phyloP scores from a whole-genome alignment of 768 basidiomycete species.

The Rhizopogon vinicolor region DNA sequence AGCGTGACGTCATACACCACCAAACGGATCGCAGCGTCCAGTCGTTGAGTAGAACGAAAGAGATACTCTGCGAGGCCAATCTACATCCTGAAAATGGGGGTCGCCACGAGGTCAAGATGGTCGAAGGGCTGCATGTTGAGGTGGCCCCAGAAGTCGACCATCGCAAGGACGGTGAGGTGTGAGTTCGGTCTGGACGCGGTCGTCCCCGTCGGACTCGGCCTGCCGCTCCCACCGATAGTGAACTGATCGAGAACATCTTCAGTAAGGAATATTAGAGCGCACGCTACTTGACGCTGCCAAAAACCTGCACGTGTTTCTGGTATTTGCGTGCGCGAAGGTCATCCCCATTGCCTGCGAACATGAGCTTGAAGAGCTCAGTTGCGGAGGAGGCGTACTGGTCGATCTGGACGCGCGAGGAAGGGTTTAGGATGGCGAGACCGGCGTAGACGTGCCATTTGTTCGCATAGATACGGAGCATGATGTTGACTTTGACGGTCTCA shows the following conservation, averaged over 20 bases:
- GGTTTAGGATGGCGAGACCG: constrained; percentile 96
- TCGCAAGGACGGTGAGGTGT: constrained; percentile 90
- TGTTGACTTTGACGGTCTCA: constrained; percentile 95
- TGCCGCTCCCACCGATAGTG: constrained; percentile 53
- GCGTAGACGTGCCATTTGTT: constrained; percentile 99
- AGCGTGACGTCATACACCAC: constrained; percentile 75
- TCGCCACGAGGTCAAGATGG: constrained; percentile 32
- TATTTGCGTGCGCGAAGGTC: constrained; percentile 69
- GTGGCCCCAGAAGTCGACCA: constrained; percentile 97
- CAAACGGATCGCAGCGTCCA: constrained; percentile 69
- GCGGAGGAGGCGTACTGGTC: constrained; percentile 84
- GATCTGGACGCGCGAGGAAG: constrained; percentile 82
- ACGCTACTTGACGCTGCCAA: constrained; percentile 40
- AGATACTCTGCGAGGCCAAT: no score
- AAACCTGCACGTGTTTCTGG: constrained; percentile 71
- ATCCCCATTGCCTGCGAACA: constrained; percentile 57
- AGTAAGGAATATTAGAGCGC: constrained; percentile 72
- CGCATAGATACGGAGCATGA: constrained; percentile 91
- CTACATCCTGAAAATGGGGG: no score
- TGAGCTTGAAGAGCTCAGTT: constrained; percentile 92
- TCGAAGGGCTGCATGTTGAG: constrained; percentile 84
- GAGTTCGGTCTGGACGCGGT: constrained; percentile 56
- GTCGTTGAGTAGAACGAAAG: constrained; percentile 1
- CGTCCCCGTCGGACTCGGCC: constrained; percentile 7
- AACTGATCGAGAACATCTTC: constrained; percentile 88